These are phyloP conservation scores for Schoenoplectus tabernaemontani DNA, from an alignment of 202 grass and related monocot species.

Conservation along the genomic window DNA sequence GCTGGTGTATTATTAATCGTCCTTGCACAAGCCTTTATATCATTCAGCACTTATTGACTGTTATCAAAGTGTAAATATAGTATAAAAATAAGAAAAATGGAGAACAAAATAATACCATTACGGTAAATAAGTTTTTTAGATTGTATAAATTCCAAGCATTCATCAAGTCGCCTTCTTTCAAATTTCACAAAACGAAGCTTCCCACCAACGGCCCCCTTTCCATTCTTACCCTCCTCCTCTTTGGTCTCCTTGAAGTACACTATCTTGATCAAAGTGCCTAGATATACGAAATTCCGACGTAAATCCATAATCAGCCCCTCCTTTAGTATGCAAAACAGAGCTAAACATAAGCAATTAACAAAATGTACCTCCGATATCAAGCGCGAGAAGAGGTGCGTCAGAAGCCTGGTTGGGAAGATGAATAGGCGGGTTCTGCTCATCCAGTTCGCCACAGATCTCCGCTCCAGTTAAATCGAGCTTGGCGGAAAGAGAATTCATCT, in stretches of 20 bases:
- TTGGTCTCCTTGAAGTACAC: constrained; percentile 58
- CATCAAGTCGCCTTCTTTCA: constrained; percentile 63
- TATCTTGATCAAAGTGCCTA: constrained; percentile 89
- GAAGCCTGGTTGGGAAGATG: constrained; percentile 65
- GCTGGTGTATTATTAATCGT: not conserved
- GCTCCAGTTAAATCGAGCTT: constrained; percentile 55
- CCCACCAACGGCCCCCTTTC: constrained; percentile 19
- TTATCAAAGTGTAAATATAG: not conserved
- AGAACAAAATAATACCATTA: constrained; percentile 31
- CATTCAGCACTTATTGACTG: not conserved
- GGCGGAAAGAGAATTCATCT: constrained; percentile 17
- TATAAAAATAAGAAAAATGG: not conserved
- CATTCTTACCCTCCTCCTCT: constrained; percentile 24
- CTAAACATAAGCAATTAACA: not conserved
- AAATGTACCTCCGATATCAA: constrained; percentile 74
- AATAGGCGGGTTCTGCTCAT: constrained; percentile 59
- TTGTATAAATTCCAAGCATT: constrained; percentile 70
- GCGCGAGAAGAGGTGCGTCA: constrained; percentile 54
- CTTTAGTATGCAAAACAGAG: not conserved
- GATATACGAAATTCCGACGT: not conserved
- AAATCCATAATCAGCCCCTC: not conserved
- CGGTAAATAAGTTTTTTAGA: constrained; percentile 38
- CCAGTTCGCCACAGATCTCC: constrained; percentile 51
- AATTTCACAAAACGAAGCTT: constrained; percentile 81
- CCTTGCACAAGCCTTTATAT: not conserved